Base-by-base conservation (phyloP, 1,139 yeast species). In the Arxiozyma slooffiae region DNA sequence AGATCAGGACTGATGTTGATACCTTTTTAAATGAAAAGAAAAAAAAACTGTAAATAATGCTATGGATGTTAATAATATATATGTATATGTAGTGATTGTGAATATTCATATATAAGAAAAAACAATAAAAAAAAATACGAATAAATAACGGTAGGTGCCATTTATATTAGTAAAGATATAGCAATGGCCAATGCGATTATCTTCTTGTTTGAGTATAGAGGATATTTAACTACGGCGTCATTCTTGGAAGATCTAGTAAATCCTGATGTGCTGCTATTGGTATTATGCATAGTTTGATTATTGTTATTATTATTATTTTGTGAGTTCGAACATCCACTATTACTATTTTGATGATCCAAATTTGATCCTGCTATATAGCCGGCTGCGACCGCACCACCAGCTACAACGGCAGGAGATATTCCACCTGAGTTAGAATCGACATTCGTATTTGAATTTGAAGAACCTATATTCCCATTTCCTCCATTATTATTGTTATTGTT, bases 301-400 rank as follows among this genome's bases (percentile, higher is more conserved):
- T 23, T 39, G 3, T 30, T 6, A 26, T 26, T 18, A 26, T 24
- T 24, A 41, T 24, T 40, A 16, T 40, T 22, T 16, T 22, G 23
- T 8, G n/a, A 20, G 14, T 39, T 46, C n/a, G 39, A 30, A 21
- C 30, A 30, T 20, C 20, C 18, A 34, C 38, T 37, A 39, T 42
- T 24, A 16, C 36, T 24, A 11, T 38, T 38, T n/a, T 42, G 40
- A 40, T 38, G 37, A 16, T 23, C 36, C 14, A n/a, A 30, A 26
- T 17, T 7, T 3, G 45, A 38, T 23, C 49, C 50, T 21, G 34
- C 47, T 7, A 46, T 40, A 18, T 36, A 37, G 24, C 48, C 50
- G 8, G 44, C 46, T n/a, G 47, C 50, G n/a, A 41, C 52, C 20
- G 51, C 52, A 23, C 47, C 51, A 30, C 48, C 48, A 41, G 26